phyloP scores from a whole-genome alignment of 2,329 filamentous ascomycete genomes.

The Onygena corvina region DNA sequence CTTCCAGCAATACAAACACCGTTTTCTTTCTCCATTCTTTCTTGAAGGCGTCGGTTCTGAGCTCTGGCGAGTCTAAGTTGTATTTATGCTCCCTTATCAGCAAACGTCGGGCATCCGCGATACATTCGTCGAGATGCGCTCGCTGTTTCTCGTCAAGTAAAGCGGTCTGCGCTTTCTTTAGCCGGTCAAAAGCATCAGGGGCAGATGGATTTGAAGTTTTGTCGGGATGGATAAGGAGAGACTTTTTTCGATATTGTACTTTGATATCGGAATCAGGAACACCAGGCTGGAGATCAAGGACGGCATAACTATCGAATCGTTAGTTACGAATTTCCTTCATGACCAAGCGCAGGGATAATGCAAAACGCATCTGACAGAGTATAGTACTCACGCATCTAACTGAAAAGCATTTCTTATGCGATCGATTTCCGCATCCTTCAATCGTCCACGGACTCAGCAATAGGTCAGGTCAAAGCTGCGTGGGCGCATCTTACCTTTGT shows the following conservation, averaged over 20 bases:
- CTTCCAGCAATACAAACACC: constrained; percentile 79
- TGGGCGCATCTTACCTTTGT: constrained; percentile 54
- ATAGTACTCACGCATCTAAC: constrained; percentile 50
- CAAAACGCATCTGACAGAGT: neutral
- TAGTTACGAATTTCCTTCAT: neutral
- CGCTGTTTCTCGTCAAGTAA: constrained; percentile 92
- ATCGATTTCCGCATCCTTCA: constrained; percentile 84
- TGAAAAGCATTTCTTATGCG: constrained; percentile 85
- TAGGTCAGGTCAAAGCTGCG: neutral
- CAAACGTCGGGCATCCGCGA: constrained; percentile 88
- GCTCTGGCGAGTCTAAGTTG: constrained; percentile 77
- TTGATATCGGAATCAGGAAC: constrained; percentile 96
- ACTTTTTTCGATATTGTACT: constrained; percentile 85
- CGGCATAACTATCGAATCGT: constrained; percentile 55
- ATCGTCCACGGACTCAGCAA: constrained; percentile 3
- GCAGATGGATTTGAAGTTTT: constrained; percentile 86
- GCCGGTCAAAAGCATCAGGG: constrained; percentile 88
- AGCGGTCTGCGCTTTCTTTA: constrained; percentile 86
- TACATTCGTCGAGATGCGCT: constrained; percentile 76
- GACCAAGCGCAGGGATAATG: neutral
- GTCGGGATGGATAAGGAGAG: constrained; percentile 96
- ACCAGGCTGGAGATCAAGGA: constrained; percentile 89
- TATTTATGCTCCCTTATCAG: constrained; percentile 90
- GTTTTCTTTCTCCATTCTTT: constrained; percentile 83
- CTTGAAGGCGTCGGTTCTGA: constrained; percentile 65